Evolutionary conservation across 495 filamentous ascomycete species (phyloP), one percentile per base, ranked within the genome.

Genomic region (Staphylotrichum tortipilum): DNA sequence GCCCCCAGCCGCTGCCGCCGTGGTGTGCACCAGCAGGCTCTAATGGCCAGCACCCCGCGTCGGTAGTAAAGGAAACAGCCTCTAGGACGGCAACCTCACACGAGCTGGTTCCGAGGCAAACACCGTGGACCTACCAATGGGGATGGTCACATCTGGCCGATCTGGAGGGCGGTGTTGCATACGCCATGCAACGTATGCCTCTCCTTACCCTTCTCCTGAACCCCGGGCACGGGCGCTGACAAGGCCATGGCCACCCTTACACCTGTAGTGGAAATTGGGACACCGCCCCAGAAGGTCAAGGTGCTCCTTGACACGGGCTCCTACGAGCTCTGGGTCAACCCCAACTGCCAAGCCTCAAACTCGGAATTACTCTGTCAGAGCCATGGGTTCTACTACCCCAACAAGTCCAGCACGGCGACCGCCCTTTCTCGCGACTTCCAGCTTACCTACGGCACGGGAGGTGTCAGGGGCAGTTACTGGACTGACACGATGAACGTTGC

Each of bases 221-320:
- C n/a, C n/a, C n/a, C n/a, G n/a, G n/a, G n/a, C n/a, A n/a, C n/a
- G n/a, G n/a, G n/a, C n/a, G n/a, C n/a, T n/a, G n/a, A n/a, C n/a
- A n/a, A n/a, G n/a, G n/a, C n/a, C n/a, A n/a, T n/a, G n/a, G n/a
- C n/a, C n/a, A n/a, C n/a, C n/a, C n/a, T n/a, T n/a, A 19, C 15
- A 0, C 14, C 14, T 4, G 4, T 2, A 72, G 69, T 73, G 43
- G 61, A 66, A 15, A 65, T 75, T 41, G 72, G 72, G 12, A 70
- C 68, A 0, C 70, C 70, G 5, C 57, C 64, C 4, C 72, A 75
- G 50, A 58, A 43, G 12, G 54, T 75, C 34, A 66, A 62, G 15
- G 62, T 72, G 7, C 68, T 68, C 21, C 57, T 75, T 43, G 72
- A 75, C 36, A 75, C 72, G 9, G 72, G 72, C 3, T 73, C 70